Conservation (phyloP, 2,329 filamentous ascomycete genomes). For the Cladosporium sp. region DNA sequence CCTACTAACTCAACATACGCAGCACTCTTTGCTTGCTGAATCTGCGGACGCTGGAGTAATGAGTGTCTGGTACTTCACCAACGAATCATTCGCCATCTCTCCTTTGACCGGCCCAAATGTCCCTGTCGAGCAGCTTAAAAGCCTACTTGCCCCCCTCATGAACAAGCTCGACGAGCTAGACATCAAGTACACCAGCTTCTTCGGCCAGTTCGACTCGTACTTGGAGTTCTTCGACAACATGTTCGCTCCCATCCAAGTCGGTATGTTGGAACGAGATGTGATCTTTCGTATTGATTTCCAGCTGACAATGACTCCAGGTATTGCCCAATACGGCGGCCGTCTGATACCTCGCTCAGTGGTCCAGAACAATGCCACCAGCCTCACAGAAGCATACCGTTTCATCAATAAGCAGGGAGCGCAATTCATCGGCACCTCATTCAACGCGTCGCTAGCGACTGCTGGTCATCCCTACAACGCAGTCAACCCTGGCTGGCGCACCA, state of each 20-base stretch:
- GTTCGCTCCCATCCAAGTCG: constrained; percentile 30
- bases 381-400: constrained; percentile 32
- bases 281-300: not conserved
- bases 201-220: constrained; percentile 31
- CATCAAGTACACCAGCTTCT: constrained; percentile 31
- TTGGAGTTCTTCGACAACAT: constrained; percentile 31
- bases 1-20: no score
- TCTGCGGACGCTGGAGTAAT: constrained; percentile 50
- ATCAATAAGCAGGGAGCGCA: constrained; percentile 33
- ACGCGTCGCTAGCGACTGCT: constrained; percentile 33
- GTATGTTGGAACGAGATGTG: constrained; percentile 7
- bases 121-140: constrained; percentile 38
- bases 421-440: constrained; percentile 37
- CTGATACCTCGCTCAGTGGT: constrained; percentile 35
- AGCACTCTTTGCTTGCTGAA: constrained; percentile 42
- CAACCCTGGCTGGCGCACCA: constrained; percentile 37
- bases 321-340: constrained; percentile 23
- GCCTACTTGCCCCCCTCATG: constrained; percentile 46
- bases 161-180: constrained; percentile 35
- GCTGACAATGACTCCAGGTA: not conserved
- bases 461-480: constrained; percentile 38
- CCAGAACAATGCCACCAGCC: constrained; percentile 11
- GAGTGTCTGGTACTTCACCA: constrained; percentile 49
- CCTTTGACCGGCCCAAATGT: constrained; percentile 48
- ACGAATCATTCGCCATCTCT: constrained; percentile 45